A percentile compares a stretch with the other conserved stretches of the same genome.
Evolutionary conservation across 1,284 basidiomycete genomes (phyloP).

Genomic region (Ceratobasidium sp.): DNA sequence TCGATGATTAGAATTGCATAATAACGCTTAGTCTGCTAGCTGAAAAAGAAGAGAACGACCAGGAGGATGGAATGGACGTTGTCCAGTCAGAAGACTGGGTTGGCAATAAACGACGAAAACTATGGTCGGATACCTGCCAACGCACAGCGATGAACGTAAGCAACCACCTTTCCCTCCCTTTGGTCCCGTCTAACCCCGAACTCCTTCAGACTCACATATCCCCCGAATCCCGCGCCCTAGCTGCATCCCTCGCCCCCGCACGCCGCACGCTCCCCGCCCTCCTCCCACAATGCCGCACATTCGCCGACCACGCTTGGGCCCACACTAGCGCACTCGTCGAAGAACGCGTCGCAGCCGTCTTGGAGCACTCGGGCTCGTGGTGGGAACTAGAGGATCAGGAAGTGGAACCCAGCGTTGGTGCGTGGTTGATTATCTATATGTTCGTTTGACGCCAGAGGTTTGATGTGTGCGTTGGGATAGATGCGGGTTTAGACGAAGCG

Average conservation of each 20-base stretch:
- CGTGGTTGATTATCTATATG: not conserved
- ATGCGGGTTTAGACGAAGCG: conserved; percentile 54
- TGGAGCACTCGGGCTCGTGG: conserved; percentile 54
- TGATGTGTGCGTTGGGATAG: conserved; percentile 52
- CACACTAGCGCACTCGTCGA: conserved; percentile 89
- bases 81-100: conserved; percentile 61
- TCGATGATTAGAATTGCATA: not conserved
- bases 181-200: conserved; percentile 10
- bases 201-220: conserved; percentile 72
- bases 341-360: conserved; percentile 73
- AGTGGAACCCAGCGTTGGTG: conserved; percentile 59
- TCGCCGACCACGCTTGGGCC: conserved; percentile 97
- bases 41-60: conserved; percentile 57
- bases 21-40: not conserved
- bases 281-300: conserved; percentile 81
- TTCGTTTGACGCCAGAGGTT: no score
- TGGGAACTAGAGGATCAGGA: conserved; percentile 66
- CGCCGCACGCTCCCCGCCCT: conserved; percentile 82
- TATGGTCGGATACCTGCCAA: conserved; percentile 90
- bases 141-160: conserved; percentile 82
- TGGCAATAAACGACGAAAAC: conserved; percentile 78
- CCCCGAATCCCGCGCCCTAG: conserved; percentile 75
- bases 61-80: conserved; percentile 67
- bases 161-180: conserved; percentile 28
- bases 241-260: conserved; percentile 88